Evolutionary conservation across 148 eudicot genomes (phyloP).

Genomic region (Drosera capensis): DNA sequence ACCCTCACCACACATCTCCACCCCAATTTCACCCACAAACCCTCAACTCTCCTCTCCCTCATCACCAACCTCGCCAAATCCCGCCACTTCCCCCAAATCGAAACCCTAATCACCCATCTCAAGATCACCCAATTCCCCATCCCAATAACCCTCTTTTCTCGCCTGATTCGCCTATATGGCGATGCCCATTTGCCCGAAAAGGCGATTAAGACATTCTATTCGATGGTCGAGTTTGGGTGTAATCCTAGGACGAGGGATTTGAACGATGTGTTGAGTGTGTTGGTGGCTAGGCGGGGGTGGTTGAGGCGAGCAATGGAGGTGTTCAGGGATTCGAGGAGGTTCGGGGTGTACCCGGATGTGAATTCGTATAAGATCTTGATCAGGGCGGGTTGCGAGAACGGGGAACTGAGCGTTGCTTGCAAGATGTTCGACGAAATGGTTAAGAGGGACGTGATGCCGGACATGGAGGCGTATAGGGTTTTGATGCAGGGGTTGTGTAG

Average conservation of each 20-base stretch:
- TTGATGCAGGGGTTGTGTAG: constrained; percentile 87
- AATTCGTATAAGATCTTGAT: constrained; percentile 63
- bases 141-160: constrained; percentile 50
- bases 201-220: constrained; percentile 51
- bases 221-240: constrained; percentile 35
- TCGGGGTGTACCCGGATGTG: constrained; percentile 35
- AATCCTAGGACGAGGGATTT: constrained; percentile 51
- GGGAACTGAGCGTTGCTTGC: constrained; percentile 54
- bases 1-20: constrained; percentile 61
- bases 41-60: constrained; percentile 41
- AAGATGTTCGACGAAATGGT: constrained; percentile 69
- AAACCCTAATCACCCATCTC: constrained; percentile 27
- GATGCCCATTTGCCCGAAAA: constrained; percentile 61
- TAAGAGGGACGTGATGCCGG: constrained; percentile 64
- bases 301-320: constrained; percentile 60
- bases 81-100: constrained; percentile 47
- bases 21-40: constrained; percentile 51
- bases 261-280: constrained; percentile 37
- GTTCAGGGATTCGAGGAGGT: constrained; percentile 39
- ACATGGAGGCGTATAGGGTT: constrained; percentile 62
- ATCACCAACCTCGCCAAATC: constrained; percentile 56
- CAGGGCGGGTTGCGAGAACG: constrained; percentile 52
- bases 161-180: constrained; percentile 49
- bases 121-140: constrained; percentile 24
- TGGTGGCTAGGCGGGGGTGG: constrained; percentile 29